A percentile compares a stretch with the other conserved stretches of the same genome.
phyloP scores from a whole-genome alignment of 2,329 filamentous ascomycete genomes.

The Aureobasidium sp. region DNA sequence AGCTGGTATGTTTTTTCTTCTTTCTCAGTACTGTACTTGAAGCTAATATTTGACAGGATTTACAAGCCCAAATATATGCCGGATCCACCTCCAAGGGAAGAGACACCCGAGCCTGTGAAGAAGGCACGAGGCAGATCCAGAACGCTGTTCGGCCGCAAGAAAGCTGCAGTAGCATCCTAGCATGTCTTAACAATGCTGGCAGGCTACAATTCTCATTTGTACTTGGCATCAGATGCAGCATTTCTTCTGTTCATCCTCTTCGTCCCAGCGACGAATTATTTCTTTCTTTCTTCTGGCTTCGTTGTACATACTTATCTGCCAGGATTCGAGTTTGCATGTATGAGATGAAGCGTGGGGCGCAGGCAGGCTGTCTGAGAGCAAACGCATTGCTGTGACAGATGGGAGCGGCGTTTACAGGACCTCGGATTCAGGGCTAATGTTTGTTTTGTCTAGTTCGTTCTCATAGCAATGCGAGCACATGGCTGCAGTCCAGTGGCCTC shows the following conservation, averaged over 20 bases:
- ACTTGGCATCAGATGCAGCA: background rate
- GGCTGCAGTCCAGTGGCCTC: background rate
- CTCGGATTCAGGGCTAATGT: background rate
- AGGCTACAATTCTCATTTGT: background rate
- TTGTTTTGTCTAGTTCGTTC: background rate
- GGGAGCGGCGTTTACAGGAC: background rate
- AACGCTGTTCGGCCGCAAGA: constrained; percentile 15
- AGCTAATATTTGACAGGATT: constrained; percentile 54
- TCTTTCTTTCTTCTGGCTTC: background rate
- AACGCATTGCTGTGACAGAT: background rate
- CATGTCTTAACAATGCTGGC: background rate
- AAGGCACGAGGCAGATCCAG: constrained; percentile 4
- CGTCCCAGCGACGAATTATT: background rate
- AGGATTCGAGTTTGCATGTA: background rate
- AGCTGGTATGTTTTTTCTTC: constrained; percentile 65
- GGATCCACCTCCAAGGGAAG: constrained; percentile 31
- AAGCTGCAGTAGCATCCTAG: constrained; percentile 4
- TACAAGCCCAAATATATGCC: constrained; percentile 88
- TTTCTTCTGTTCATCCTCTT: background rate
- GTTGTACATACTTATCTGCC: background rate
- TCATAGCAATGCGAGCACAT: background rate
- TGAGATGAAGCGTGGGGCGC: background rate
- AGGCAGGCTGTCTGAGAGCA: background rate
- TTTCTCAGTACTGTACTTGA: constrained; percentile 8
- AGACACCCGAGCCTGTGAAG: constrained; percentile 1